Conservation (phyloP, 441 rosid species). For the Bocquillonia castaneifolia region DNA sequence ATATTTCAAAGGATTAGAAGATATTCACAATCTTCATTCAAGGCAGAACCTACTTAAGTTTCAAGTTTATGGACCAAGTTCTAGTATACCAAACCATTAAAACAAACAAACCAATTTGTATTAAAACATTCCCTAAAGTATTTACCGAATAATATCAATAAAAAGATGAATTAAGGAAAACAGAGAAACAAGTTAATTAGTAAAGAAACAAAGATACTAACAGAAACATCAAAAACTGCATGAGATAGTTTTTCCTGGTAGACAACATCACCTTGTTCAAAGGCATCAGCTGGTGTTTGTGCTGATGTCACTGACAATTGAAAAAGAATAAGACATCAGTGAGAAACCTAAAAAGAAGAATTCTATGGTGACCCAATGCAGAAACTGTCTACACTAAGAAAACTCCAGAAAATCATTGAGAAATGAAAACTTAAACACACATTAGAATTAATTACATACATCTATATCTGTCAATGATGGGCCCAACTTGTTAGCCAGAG, state of each 20-base stretch:
- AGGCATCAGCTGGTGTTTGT: constrained; percentile 57
- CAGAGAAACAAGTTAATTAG: constrained; percentile 13
- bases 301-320: constrained; percentile 76
- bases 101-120: neutral
- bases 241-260: constrained; percentile 47
- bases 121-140: neutral
- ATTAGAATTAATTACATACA: constrained; percentile 41
- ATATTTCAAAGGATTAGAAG: neutral
- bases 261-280: constrained; percentile 91
- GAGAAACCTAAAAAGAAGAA: neutral
- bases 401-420: constrained; percentile 15
- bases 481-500: constrained; percentile 91
- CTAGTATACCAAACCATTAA: constrained; percentile 9
- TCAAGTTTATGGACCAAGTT: neutral
- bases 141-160: constrained; percentile 2
- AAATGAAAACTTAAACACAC: constrained; percentile 21
- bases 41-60: neutral
- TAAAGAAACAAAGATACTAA: constrained; percentile 39
- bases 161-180: neutral
- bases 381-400: constrained; percentile 17
- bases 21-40: neutral
- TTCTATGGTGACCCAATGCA: constrained; percentile 1
- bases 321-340: constrained; percentile 37
- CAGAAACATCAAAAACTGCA: constrained; percentile 53
- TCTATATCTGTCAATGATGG: constrained; percentile 79